Base-by-base conservation (phyloP, 352 stramenopile species). In the Pythium inflatum region DNA sequence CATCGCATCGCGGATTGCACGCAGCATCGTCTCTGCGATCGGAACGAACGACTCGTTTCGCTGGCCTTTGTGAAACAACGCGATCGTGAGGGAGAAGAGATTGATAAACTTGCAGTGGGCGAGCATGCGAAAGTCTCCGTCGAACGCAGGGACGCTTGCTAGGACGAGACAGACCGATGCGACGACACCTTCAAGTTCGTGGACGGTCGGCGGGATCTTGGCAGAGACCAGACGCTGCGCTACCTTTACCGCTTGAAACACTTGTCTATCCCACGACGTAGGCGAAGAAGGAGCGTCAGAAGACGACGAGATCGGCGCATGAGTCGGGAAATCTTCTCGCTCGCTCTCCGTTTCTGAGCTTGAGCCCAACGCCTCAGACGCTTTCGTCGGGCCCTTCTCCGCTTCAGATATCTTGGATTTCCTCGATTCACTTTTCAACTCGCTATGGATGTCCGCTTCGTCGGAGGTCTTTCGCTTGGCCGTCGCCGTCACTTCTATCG, bases 271-370 rank as follows among this genome's bases (percentile, higher is more conserved):
- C 28, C 46, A 46, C 40, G 9, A 13, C 27, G 57, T 24, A 5
- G 43, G n/a, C 14, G 31, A 2, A 4, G 36, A 20, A 12, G 6
- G 20, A 12, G 36, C 12, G 12, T 3, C 36, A 12, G 36, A 12
- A 20, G 36, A 18, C 20, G 14, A 11, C 9, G 41, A 49, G 5
- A 31, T 62, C 24, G 18, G 7, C 30, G 36, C 11, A 7, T 9
- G n/a, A n/a, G 28, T 49, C 13, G 41, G 57, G 3, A 58, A 20
- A 22, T 51, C 27, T 13, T 68, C 61, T 0, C 20, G 13, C 36
- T 68, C 61, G 27, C 61, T 68, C 50, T 68, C 61, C 5, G 61
- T 68, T 7, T 68, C 61, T 4, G 61, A 68, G 0, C 31, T 24
- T 7, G 53, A 30, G 2, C 2, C 22, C n/a, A 30, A 57, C 3